Evolutionary conservation across 345 rosid genomes (phyloP).

Genomic region (Lepidium didymum): DNA sequence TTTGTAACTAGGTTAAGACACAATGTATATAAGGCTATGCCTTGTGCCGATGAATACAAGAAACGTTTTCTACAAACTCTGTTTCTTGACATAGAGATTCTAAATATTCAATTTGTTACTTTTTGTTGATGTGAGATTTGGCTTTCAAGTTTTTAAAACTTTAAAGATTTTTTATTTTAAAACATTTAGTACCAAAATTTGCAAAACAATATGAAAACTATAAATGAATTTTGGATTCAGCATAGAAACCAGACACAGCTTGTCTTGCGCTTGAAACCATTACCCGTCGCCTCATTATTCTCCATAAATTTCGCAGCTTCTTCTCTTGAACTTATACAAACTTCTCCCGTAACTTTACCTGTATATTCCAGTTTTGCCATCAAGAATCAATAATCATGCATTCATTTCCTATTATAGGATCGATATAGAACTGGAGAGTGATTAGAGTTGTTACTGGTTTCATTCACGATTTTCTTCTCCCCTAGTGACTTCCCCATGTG

Average conservation of each 20-base stretch:
- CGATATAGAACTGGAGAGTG: neutral
- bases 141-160: too few relatives aligned
- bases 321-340: constrained; percentile 56
- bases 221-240: too few relatives aligned
- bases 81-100: too few relatives aligned
- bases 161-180: too few relatives aligned
- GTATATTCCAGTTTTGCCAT: constrained; percentile 4
- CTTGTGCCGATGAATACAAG: too few relatives aligned
- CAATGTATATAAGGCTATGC: too few relatives aligned
- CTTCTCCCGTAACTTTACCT: constrained; percentile 43
- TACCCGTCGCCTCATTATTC: constrained; percentile 50
- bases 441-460: constrained; percentile 46
- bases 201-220: too few relatives aligned
- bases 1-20: too few relatives aligned
- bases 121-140: too few relatives aligned
- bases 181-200: too few relatives aligned
- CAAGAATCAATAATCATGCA: neutral
- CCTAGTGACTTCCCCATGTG: constrained; percentile 56
- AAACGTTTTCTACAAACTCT: too few relatives aligned
- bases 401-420: neutral
- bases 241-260: constrained; percentile 70
- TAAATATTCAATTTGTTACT: too few relatives aligned
- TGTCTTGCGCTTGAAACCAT: constrained; percentile 85
- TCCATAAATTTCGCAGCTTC: constrained; percentile 59
- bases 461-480: constrained; percentile 34